A percentile compares a stretch with the other conserved stretches of the same genome.
Conservation (phyloP, 148 eudicot genomes). For the Mesembryanthemum crystallinum region DNA sequence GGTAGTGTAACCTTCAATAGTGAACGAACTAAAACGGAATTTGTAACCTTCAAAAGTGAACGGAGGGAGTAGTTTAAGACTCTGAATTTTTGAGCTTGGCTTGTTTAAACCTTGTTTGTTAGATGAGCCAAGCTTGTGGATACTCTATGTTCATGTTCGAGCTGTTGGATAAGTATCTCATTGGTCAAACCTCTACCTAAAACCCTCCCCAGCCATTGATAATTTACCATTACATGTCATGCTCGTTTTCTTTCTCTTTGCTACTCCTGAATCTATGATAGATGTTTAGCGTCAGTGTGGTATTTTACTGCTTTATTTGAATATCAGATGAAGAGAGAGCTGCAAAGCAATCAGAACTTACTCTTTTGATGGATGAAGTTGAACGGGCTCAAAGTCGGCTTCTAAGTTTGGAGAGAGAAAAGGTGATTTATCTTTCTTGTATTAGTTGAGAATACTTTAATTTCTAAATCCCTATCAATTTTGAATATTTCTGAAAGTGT, state of each 20-base stretch:
- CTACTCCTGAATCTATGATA: background rate
- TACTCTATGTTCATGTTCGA: background rate
- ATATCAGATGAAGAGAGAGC: conserved; percentile 89
- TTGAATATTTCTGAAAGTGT: background rate
- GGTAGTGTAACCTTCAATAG: too few species aligned
- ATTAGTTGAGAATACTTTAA: conserved; percentile 1
- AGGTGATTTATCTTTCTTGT: conserved; percentile 42
- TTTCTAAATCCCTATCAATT: background rate
- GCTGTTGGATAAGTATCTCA: background rate
- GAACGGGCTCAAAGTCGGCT: conserved; percentile 98
- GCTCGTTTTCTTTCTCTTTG: background rate
- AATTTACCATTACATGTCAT: too few species aligned
- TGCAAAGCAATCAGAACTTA: conserved; percentile 87
- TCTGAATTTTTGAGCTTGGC: too few species aligned
- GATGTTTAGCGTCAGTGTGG: background rate
- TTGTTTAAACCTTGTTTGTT: too few species aligned
- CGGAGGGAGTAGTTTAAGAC: too few species aligned
- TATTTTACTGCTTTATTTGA: conserved; percentile 18
- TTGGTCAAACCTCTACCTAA: too few species aligned
- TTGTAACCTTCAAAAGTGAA: too few species aligned
- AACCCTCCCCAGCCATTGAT: too few species aligned
- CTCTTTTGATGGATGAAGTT: conserved; percentile 96
- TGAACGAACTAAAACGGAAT: too few species aligned
- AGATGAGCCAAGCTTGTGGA: too few species aligned
- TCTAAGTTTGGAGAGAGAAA: conserved; percentile 88